A percentile compares a stretch with the other conserved stretches of the same genome.
These are phyloP conservation scores for Diversispora epigaea DNA, from an alignment of 192 early-diverging fungal genomes.

Conservation along the genomic window DNA sequence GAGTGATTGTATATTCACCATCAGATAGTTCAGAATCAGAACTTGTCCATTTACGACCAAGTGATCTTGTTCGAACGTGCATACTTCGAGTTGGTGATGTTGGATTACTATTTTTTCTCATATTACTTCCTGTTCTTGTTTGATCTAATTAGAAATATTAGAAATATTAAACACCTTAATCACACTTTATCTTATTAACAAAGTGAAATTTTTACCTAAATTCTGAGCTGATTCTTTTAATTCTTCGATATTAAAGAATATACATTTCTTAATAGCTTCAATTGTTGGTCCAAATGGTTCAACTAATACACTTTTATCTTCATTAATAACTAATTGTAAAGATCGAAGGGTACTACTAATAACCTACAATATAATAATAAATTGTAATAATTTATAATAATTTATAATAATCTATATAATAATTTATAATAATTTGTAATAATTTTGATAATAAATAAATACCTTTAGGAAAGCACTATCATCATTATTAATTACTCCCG, in stretches of 20 bases:
- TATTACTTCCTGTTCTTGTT: not conserved
- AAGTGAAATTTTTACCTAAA: not conserved
- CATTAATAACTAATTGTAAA: constrained; percentile 51
- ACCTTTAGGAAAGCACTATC: constrained; percentile 16
- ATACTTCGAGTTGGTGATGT: not conserved
- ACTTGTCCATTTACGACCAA: constrained; percentile 30
- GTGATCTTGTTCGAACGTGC: not conserved
- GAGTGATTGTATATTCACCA: constrained; percentile 15
- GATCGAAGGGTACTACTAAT: constrained; percentile 57
- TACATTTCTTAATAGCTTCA: constrained; percentile 48
- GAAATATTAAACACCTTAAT: not conserved
- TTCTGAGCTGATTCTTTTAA: not conserved
- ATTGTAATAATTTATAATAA: no score
- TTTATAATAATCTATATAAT: no score
- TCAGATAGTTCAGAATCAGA: constrained; percentile 63
- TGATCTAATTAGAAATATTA: not conserved
- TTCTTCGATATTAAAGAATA: constrained; percentile 48
- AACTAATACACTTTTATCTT: constrained; percentile 46
- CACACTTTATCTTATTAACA: not conserved
- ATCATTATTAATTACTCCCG: not conserved
- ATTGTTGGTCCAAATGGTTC: constrained; percentile 48
- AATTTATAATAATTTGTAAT: no score
- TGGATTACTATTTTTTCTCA: not conserved
- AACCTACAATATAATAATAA: constrained; percentile 34
- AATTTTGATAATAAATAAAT: not conserved